Percentiles rank a stretch among this genome's conserved stretches.
These are phyloP conservation scores for Penicillium frequentans DNA, from an alignment of 2,329 filamentous ascomycete genomes.

Conservation along the genomic window DNA sequence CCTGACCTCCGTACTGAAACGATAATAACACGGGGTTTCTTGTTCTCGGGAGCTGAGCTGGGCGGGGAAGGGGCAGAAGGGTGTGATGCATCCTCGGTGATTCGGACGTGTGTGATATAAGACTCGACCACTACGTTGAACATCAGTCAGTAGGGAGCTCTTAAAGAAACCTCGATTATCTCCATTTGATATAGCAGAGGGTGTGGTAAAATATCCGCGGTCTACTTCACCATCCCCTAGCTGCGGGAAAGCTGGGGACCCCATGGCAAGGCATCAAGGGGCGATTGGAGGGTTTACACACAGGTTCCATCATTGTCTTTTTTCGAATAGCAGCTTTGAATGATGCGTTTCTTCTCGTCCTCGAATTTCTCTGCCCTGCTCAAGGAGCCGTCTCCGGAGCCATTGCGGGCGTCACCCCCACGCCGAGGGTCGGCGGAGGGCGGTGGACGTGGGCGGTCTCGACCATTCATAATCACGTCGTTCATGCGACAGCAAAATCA, in stretches of 20 bases:
- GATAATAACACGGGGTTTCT: slow-evolving; percentile 89
- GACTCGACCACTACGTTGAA: slow-evolving; percentile 70
- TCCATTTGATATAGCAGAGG: not conserved
- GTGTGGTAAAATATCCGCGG: not conserved
- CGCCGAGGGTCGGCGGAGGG: slow-evolving; percentile 32
- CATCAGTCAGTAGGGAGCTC: slow-evolving; percentile 8
- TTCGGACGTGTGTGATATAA: slow-evolving; percentile 95
- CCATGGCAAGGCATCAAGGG: slow-evolving; percentile 6
- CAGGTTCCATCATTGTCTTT: slow-evolving; percentile 81
- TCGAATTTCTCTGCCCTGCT: slow-evolving; percentile 81
- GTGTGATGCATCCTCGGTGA: slow-evolving; percentile 80
- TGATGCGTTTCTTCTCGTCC: slow-evolving; percentile 92
- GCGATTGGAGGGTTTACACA: slow-evolving; percentile 50
- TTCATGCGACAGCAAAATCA: slow-evolving; percentile 23
- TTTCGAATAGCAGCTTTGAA: slow-evolving; percentile 92
- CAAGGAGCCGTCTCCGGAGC: slow-evolving; percentile 33
- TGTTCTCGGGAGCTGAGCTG: slow-evolving; percentile 68
- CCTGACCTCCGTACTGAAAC: slow-evolving; percentile 91
- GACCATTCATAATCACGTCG: slow-evolving; percentile 36
- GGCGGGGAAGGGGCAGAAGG: slow-evolving; percentile 84
- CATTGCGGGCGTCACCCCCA: slow-evolving; percentile 35
- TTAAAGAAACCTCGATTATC: not conserved
- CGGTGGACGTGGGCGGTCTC: slow-evolving; percentile 37
- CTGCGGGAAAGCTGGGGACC: slow-evolving; percentile 7
- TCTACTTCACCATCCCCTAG: slow-evolving; percentile 3